Base-by-base conservation (phyloP, 1,284 basidiomycete genomes). In the Tylopilus orsonianus region DNA sequence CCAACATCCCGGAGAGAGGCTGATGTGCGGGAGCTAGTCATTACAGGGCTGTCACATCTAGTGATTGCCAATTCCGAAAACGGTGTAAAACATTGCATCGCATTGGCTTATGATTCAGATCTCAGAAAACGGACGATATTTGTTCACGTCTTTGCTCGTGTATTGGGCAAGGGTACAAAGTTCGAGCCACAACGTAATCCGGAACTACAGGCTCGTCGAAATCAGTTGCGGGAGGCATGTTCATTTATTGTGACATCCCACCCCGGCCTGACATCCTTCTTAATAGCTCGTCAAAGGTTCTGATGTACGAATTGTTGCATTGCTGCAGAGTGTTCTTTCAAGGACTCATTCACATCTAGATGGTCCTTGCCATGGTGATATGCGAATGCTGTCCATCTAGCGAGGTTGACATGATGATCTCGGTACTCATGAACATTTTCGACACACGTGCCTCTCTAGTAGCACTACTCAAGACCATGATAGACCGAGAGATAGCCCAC, bases 21-120 rank as follows among this genome's bases (percentile, higher is more conserved):
- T 2, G 80, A 85, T 48, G 67, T 89, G 26, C 77, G 84, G 14
- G 87, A 90, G 50, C 67, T 88, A 24, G 79, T 89, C 40, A 84
- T 93, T 49, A 78, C 80, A 7, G 90, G 89, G 0, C 77, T 96
- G 3, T 81, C 92, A 0, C 83, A 93, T 54, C 74, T 96, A 6
- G 82, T 96, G 48, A 83, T 81, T 22, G 81, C 91, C 16, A 97
- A 96, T 62, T 87, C 90, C 26, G 90, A 96, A 60, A 87, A 83
- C 55, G 93, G 92, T 12, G 81, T 96, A 58, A 93, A 94, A 66
- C 90, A 93, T 65, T 93, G 89, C 60, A 78, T 96, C 23, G 73
- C 83, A 2, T 71, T 91, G 47, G 90, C 88, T 3, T 94, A 93
- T 59, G 86, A 92, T 59, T 71, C 77, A 23, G 88, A 95, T 60